Percentiles rank a stretch among this genome's conserved stretches.
Conservation (phyloP, 139 green algal genomes). For the Ostreobium quekettii region DNA sequence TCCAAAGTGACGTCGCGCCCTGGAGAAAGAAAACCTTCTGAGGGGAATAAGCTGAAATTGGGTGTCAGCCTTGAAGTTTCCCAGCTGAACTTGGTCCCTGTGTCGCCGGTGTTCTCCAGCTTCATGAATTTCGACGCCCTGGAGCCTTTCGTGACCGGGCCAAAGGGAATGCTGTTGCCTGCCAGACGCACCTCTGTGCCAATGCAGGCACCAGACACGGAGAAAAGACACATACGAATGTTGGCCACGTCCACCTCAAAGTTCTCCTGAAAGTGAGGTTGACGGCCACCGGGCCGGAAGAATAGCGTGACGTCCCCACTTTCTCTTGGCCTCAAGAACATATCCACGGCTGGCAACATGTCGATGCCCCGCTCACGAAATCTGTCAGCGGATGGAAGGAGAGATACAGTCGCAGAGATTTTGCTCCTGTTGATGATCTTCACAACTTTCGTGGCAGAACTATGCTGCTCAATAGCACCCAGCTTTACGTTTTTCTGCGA, state of each 20-base stretch:
- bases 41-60: conserved; percentile 58
- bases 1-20: conserved; percentile 69
- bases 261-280: conserved; percentile 47
- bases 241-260: conserved; percentile 40
- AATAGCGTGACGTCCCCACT: conserved; percentile 47
- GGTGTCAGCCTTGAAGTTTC: conserved; percentile 32
- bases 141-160: conserved; percentile 49
- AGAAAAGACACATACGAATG: conserved; percentile 37
- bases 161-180: conserved; percentile 60
- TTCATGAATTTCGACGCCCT: conserved; percentile 48
- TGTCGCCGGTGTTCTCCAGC: conserved; percentile 69
- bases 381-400: conserved; percentile 26
- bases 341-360: conserved; percentile 28
- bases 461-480: conserved; percentile 24
- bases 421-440: conserved; percentile 49
- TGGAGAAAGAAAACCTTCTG: conserved; percentile 51
- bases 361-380: conserved; percentile 37
- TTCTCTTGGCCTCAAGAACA: conserved; percentile 43
- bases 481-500: conserved; percentile 45
- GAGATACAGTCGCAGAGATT: conserved; percentile 30
- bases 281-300: conserved; percentile 40
- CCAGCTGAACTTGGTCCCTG: conserved; percentile 58
- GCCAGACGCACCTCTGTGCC: conserved; percentile 60
- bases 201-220: conserved; percentile 52
- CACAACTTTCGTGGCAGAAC: conserved; percentile 26